Percentiles rank a stretch among this genome's conserved stretches.
Conservation (phyloP, 2,329 filamentous ascomycete genomes). For the Sclerotinia borealis region DNA sequence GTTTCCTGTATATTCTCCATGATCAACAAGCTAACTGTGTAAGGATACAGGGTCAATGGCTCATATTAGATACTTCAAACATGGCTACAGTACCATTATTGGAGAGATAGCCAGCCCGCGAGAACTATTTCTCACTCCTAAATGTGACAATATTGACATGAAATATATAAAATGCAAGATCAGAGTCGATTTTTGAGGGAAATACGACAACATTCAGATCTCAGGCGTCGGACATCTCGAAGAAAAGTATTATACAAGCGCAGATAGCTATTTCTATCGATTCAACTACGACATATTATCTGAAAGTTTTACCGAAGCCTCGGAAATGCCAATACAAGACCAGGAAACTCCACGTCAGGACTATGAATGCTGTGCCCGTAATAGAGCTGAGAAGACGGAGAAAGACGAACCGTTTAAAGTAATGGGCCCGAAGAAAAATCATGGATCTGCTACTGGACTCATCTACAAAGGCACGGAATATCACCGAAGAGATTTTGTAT, state of each 20-base stretch:
- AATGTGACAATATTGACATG: constrained; percentile 14
- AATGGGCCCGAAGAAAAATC: neutral
- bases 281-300: neutral
- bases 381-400: too few relatives aligned
- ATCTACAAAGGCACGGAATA: constrained; percentile 6
- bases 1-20: neutral
- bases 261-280: constrained; percentile 15
- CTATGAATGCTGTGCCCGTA: neutral
- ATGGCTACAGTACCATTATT: constrained; percentile 14
- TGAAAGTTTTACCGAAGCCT: constrained; percentile 8
- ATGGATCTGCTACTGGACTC: neutral
- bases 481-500: constrained; percentile 16
- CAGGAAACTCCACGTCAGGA: too few relatives aligned
- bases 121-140: constrained; percentile 17
- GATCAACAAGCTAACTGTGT: neutral
- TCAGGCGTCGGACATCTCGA: neutral
- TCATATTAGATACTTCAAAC: constrained; percentile 20
- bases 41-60: constrained; percentile 1
- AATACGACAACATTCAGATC: neutral
- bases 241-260: neutral
- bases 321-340: neutral
- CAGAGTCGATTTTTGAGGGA: constrained; percentile 11
- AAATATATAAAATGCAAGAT: constrained; percentile 16
- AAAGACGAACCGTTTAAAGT: neutral
- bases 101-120: constrained; percentile 14